These are phyloP conservation scores for Salix arbutifolia DNA, from an alignment of 345 rosid genomes.

Conservation along the genomic window DNA sequence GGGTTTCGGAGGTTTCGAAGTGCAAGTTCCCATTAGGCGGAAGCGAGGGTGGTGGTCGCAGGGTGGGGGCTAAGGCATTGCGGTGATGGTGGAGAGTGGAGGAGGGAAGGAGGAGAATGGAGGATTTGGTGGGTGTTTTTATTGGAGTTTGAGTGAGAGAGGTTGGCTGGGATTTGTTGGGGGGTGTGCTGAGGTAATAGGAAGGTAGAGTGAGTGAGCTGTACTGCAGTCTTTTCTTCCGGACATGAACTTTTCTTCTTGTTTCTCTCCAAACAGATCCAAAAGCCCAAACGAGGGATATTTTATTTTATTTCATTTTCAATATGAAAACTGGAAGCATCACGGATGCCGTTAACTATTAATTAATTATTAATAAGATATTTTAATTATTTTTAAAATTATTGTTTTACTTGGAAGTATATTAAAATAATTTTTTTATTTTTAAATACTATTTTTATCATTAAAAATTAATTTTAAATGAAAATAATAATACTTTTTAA, in stretches of 20 bases:
- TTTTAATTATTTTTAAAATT: too few relatives aligned
- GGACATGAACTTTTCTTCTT: not conserved
- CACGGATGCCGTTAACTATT: too few relatives aligned
- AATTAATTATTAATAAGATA: too few relatives aligned
- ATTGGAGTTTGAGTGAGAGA: not conserved
- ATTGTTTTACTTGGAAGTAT: too few relatives aligned
- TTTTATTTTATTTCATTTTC: too few relatives aligned
- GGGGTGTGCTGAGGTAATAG: not conserved
- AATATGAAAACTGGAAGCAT: too few relatives aligned
- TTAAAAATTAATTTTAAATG: too few relatives aligned
- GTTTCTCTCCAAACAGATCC: too few relatives aligned
- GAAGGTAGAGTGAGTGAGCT: not conserved
- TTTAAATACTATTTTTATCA: too few relatives aligned
- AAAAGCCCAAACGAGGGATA: too few relatives aligned
- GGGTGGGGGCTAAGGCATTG: slow-evolving; percentile 5
- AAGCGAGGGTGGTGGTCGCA: not conserved
- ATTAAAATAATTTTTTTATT: too few relatives aligned
- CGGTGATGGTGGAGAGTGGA: not conserved
- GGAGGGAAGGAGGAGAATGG: not conserved
- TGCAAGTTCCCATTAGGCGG: slow-evolving; percentile 62
- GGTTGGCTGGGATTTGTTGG: not conserved
- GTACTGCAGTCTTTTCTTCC: not conserved
- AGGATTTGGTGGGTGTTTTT: not conserved
- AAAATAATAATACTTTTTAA: too few relatives aligned
- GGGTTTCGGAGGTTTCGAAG: slow-evolving; percentile 59